phyloP scores from a whole-genome alignment of 148 eudicot species.

The Mesembryanthemum crystallinum region DNA sequence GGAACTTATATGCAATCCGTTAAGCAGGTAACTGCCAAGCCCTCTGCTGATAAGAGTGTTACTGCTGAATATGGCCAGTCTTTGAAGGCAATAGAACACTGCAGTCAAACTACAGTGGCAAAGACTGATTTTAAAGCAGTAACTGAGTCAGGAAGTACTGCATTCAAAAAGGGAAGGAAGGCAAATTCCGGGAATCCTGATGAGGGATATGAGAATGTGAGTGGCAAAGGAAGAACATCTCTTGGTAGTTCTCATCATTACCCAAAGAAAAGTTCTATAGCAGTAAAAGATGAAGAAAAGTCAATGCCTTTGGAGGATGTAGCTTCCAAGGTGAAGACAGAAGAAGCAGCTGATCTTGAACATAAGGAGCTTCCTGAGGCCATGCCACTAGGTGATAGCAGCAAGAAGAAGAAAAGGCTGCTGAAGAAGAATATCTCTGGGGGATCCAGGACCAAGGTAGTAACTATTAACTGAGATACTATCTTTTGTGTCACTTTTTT shows the following conservation, averaged over 20 bases:
- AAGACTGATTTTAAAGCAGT: slow-evolving; percentile 15
- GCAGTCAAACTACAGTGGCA: slow-evolving; percentile 15
- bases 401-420: slow-evolving; percentile 33
- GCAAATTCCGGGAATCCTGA: slow-evolving; percentile 27
- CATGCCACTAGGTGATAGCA: slow-evolving; percentile 3
- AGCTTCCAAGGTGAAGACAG: slow-evolving; percentile 2
- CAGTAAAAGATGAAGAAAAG: slow-evolving; percentile 10
- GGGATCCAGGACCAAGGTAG: slow-evolving; percentile 44
- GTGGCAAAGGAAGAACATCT: slow-evolving; percentile 19
- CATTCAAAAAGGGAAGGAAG: slow-evolving; percentile 33
- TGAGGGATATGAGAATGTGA: slow-evolving; percentile 26
- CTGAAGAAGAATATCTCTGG: slow-evolving; percentile 26
- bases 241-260: slow-evolving; percentile 11
- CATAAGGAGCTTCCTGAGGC: slow-evolving; percentile 22
- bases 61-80: slow-evolving; percentile 18
- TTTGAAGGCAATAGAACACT: slow-evolving; percentile 28
- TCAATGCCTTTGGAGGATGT: slow-evolving; percentile 10
- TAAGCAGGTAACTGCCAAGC: slow-evolving; percentile 25
- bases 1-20: neutral
- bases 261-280: slow-evolving; percentile 10
- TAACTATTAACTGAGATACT: neutral
- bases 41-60: slow-evolving; percentile 13
- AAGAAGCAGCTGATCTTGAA: slow-evolving; percentile 21
- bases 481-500: neutral
- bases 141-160: slow-evolving; percentile 22